A percentile compares a stretch with the other conserved stretches of the same genome.
Evolutionary conservation across 1,284 basidiomycete genomes (phyloP).

Genomic region (Boletus subluridellus): DNA sequence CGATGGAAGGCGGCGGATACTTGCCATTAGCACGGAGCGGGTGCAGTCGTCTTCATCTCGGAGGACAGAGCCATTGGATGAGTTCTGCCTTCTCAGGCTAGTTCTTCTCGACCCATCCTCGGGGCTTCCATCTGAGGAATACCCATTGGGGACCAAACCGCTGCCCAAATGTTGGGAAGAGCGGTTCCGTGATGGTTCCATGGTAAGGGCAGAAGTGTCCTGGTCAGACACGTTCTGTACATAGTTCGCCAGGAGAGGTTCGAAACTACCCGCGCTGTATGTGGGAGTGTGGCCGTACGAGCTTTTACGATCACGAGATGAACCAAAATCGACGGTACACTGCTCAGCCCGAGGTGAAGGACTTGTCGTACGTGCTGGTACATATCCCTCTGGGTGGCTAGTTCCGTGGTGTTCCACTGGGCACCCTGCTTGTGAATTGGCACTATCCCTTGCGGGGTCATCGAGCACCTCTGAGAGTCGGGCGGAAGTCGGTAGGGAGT

Average conservation of each 20-base stretch:
- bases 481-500: conserved; percentile 26
- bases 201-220: conserved; percentile 26
- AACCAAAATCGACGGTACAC: conserved; percentile 34
- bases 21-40: conserved; percentile 55
- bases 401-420: conserved; percentile 26
- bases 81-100: conserved; percentile 40
- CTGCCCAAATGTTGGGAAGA: conserved; percentile 31
- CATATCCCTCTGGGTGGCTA: conserved; percentile 36
- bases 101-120: conserved; percentile 49
- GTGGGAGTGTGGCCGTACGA: conserved; percentile 44
- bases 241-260: conserved; percentile 55
- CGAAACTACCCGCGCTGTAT: conserved; percentile 58
- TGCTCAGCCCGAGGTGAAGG: conserved; percentile 41
- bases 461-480: conserved; percentile 22
- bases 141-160: conserved; percentile 29
- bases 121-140: conserved; percentile 36
- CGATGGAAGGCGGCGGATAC: conserved; percentile 18
- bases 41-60: conserved; percentile 57
- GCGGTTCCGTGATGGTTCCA: conserved; percentile 22
- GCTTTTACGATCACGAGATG: conserved; percentile 40
- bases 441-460: conserved; percentile 28
- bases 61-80: conserved; percentile 35
- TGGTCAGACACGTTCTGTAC: conserved; percentile 23
- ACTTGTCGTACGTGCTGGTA: conserved; percentile 44
- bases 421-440: conserved; percentile 57